Base-by-base conservation (phyloP, 2,329 filamentous ascomycete species). In the Ascochyta koolunga region DNA sequence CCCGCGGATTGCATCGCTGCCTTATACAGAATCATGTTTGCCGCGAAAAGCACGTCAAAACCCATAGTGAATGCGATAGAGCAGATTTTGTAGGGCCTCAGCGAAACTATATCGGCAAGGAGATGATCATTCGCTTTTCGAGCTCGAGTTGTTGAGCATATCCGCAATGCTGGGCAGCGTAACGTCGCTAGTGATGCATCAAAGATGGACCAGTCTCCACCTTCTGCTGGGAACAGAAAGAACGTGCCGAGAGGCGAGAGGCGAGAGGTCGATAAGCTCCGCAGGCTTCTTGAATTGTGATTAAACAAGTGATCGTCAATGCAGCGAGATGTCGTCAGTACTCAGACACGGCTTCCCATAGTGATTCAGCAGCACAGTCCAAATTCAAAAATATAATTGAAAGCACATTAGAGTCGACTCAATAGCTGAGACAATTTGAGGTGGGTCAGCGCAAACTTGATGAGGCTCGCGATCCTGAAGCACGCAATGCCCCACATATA, bases 401-500 rank as follows among this genome's bases (percentile, higher is more conserved):
- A 27, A 27, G 24, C 24, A 9, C 8, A 13, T 15, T 15, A 4
- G 4, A 13, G 5, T 1, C 0, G 10, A 13, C 27, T 11, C 10
- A 11, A 29, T 29, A 6, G 27, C 4, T 15, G 27, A 11, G 10
- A 11, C 2, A 5, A 5, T 13, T 10, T 29, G 3, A 13, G 5
- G 27, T 2, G 0, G 11, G 5, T 13, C 9, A 22, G 22, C 16
- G 19, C 35, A 7, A 22, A 15, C 7, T 13, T 38, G 25, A 24
- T 22, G 24, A 22, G 29, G 35, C 38, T 38, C 18, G 21, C 15
- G 11, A 9, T 31, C 1, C 18, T n/a, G 13, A n/a, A 47, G 44
- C 44, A 39, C 44, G 44, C 44, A 47, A 47, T 47, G 36, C 44
- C 44, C 44, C 44, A 47, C 44, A 47, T 16, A 11, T 47, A 47